Evolutionary conservation across 2,329 filamentous ascomycete species (phyloP), one percentile per base, ranked within the genome.

Genomic region (Sporothrix inflata): DNA sequence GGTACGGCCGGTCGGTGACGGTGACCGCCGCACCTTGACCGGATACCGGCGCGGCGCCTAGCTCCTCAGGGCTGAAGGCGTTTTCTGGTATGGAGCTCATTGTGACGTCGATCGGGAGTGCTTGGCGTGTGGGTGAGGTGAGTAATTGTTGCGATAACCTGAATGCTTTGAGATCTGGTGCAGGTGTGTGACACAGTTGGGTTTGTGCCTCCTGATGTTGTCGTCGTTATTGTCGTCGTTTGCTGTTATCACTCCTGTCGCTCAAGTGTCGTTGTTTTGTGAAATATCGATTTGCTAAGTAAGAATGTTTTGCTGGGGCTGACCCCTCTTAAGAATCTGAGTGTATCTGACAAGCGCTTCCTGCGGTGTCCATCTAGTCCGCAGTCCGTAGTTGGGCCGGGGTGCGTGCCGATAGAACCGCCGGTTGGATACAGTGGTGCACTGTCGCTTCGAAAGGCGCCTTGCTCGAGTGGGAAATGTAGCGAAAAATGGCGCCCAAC

Each of bases 1-100:
- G 80, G 69, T 83, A 85, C 1, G 81, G 81, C 68, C 74, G 79
- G 38, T 75, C 74, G 30, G n/a, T 24, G 30, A 61, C 42, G 19
- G 24, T 42, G 27, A 51, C 34, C 47, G 72, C 24, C 27, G 61
- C 7, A 19, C 3, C 3, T 21, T 53, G 65, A 45, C 65, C 12
- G 27, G 47, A 24, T n/a, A 24, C 27, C 9, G 65, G 27, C 27
- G 47, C 45, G 24, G 42, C 42, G 16, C 19, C 19, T 0, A 27
- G 21, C 3, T 34, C 42, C 16, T 34, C 45, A n/a, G 19, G 19
- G 16, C 27, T 16, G 30, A 53, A 14, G 45, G n/a, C 40, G 47
- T 40, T 49, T 40, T 68, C 65, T 40, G 65, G 47, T 34, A 53
- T 0, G 1, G 27, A 5, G 34, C 12, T 53, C 65, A 68, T 68